Evolutionary conservation across 345 rosid genomes (phyloP), one percentile per base, ranked within the genome.

Genomic region (Eucalyptus dawsonii): DNA sequence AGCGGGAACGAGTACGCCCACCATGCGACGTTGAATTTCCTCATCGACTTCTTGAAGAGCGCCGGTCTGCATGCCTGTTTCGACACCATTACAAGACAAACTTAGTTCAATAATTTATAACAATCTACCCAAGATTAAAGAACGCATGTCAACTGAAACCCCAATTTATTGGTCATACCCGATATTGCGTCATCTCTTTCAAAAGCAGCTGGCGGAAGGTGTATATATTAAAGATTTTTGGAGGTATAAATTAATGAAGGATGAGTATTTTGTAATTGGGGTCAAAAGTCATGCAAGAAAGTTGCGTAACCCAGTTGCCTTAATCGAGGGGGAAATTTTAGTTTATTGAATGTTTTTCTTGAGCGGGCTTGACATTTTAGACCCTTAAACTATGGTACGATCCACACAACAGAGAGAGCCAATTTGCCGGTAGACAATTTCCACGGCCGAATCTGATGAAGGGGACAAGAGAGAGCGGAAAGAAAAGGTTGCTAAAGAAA

Each of bases 1-100:
- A 93, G 47, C 17, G 94, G 93, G 50, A 91, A 93, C 9, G 93
- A 92, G 50, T 93, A 93, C 1, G 93, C 94, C 94, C 94, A 92
- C 94, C 94, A 93, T 7, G 92, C 91, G 29, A 93, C 58, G 67
- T 72, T 90, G 89, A 91, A 93, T 86, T 89, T 93, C 87, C 87
- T 93, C 93, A 92, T 92, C 4, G 94, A 90, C 87, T 87, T 93
- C 91, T 86, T 90, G 90, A 93, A 93, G 17, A 93, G 80, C 25
- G 40, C 50, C 58, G 94, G 94, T 69, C 94, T 88, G 1, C 86
- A 90, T 15, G 89, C 90, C 94, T 92, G 90, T 42, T 88, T 72
- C 88, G 88, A 67, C 94, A 27, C 14, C 60, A 90, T 87, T 60
- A 88, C 22, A 91, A 89, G 31, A 45, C 44, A 24, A 34, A 37